Evolutionary conservation across 2,329 filamentous ascomycete species (phyloP).

Genomic region (Verticillium longisporum): DNA sequence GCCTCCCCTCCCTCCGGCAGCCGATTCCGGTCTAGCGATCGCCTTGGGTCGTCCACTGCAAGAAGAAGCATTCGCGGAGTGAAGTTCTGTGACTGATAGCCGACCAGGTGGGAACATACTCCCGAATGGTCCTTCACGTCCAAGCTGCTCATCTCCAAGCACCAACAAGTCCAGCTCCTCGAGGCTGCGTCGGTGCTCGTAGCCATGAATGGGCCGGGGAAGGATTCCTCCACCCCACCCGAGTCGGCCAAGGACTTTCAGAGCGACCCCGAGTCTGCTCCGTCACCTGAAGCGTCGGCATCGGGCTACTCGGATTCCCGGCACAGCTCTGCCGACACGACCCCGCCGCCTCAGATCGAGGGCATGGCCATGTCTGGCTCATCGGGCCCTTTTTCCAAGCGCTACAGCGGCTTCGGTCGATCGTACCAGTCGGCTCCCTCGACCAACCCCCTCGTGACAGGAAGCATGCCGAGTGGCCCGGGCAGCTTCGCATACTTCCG

Average conservation of each 20-base stretch:
- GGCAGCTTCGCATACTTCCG: slow-evolving; percentile 56
- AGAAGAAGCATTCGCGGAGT: slow-evolving; percentile 11
- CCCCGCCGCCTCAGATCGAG: slow-evolving; percentile 75
- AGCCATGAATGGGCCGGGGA: slow-evolving; percentile 63
- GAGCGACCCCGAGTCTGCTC: slow-evolving; percentile 70
- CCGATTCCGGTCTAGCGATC: not conserved
- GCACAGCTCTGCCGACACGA: slow-evolving; percentile 84
- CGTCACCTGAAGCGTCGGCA: slow-evolving; percentile 77
- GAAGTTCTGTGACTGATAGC: slow-evolving; percentile 22
- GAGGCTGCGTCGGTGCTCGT: slow-evolving; percentile 96
- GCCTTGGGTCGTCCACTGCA: slow-evolving; percentile 19
- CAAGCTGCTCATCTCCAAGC: slow-evolving; percentile 97
- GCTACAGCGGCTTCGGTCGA: slow-evolving; percentile 56
- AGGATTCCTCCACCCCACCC: slow-evolving; percentile 49
- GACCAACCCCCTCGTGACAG: slow-evolving; percentile 40
- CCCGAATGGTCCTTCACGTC: slow-evolving; percentile 97
- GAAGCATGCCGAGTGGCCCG: slow-evolving; percentile 43
- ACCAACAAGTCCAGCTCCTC: slow-evolving; percentile 95
- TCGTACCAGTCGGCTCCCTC: slow-evolving; percentile 72
- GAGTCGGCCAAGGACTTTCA: slow-evolving; percentile 61
- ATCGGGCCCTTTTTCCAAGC: slow-evolving; percentile 44
- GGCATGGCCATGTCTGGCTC: slow-evolving; percentile 47
- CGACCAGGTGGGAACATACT: slow-evolving; percentile 92
- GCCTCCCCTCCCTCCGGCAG: slow-evolving; percentile 16
- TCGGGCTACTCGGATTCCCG: slow-evolving; percentile 74